phyloP scores from a whole-genome alignment of 768 basidiomycete genomes.

The Lactifluus rugatus region DNA sequence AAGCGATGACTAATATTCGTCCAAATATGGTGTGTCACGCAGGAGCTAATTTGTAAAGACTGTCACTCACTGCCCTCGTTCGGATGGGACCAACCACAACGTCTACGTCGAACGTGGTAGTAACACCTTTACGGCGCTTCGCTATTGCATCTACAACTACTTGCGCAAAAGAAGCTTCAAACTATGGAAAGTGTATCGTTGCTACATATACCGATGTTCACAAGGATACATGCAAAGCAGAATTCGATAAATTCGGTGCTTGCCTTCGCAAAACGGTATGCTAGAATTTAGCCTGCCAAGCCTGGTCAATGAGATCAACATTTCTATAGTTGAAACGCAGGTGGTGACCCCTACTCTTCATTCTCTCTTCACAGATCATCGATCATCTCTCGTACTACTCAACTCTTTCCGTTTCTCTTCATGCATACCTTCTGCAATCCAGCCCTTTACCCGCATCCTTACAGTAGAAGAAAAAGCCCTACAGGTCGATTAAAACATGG shows the following conservation, averaged over 20 bases:
- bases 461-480: neutral
- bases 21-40: too few species aligned
- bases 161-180: slow-evolving; percentile 59
- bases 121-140: slow-evolving; percentile 49
- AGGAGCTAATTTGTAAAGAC: too few species aligned
- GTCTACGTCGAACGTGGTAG: slow-evolving; percentile 24
- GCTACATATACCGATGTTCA: slow-evolving; percentile 74
- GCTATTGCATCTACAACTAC: slow-evolving; percentile 66
- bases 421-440: neutral
- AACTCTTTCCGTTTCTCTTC: too few species aligned
- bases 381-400: too few species aligned
- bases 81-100: slow-evolving; percentile 17
- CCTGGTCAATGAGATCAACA: neutral
- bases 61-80: too few species aligned
- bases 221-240: slow-evolving; percentile 73
- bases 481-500: neutral
- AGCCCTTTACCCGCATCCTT: neutral
- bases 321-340: slow-evolving; percentile 43
- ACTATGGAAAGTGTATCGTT: slow-evolving; percentile 85
- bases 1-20: too few species aligned
- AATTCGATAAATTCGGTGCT: slow-evolving; percentile 74
- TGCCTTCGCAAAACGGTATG: slow-evolving; percentile 76
- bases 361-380: too few species aligned
- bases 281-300: slow-evolving; percentile 3
- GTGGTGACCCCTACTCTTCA: slow-evolving; percentile 31